These are phyloP conservation scores for Phytophthora fragariae DNA, from an alignment of 352 stramenopile genomes.

Conservation along the genomic window DNA sequence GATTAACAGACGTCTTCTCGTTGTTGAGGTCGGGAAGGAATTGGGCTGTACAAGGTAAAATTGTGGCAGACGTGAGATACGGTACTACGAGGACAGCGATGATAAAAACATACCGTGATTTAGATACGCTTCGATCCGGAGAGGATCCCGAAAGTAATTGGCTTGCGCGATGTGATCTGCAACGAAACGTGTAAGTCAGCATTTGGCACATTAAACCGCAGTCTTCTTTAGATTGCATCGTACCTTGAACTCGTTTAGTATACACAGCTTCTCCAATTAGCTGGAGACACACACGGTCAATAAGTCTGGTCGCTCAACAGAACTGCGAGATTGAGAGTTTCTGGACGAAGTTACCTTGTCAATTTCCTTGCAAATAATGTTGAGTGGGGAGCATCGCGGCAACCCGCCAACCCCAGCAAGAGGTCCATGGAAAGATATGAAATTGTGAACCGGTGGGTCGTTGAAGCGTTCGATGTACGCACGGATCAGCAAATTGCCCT, in stretches of 20 bases:
- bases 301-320: background rate
- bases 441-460: conserved; percentile 90
- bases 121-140: conserved; percentile 74
- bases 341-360: conserved; percentile 49
- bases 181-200: conserved; percentile 18
- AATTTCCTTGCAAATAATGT: conserved; percentile 89
- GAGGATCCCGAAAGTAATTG: conserved; percentile 95
- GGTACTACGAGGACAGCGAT: background rate
- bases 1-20: conserved; percentile 77
- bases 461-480: conserved; percentile 96
- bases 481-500: conserved; percentile 94
- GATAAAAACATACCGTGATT: conserved; percentile 52
- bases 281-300: conserved; percentile 36
- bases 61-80: background rate
- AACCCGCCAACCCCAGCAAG: conserved; percentile 91
- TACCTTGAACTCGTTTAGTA: conserved; percentile 85
- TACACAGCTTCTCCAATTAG: conserved; percentile 90
- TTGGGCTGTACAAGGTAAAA: conserved; percentile 43
- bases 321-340: background rate
- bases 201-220: background rate
- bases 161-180: conserved; percentile 89
- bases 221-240: background rate
- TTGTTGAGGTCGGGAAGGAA: conserved; percentile 93
- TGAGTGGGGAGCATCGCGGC: conserved; percentile 87
- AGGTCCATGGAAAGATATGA: conserved; percentile 93